Conservation (phyloP, 768 basidiomycete species). For the Austroboletus eburneus region DNA sequence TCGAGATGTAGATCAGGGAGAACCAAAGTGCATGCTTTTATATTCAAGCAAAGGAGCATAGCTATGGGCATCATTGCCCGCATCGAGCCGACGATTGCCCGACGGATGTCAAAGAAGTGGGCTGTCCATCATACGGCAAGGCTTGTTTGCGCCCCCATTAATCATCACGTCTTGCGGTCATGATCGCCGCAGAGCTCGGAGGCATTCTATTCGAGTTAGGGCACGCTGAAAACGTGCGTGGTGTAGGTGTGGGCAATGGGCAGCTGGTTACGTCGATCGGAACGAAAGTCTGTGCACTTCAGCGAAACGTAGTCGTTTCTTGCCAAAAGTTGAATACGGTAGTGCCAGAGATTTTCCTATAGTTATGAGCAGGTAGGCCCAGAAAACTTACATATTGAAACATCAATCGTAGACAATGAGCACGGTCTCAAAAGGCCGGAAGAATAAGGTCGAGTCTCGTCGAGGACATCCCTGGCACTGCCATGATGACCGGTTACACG, state of each 20-base stretch:
- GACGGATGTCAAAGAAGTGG: not conserved
- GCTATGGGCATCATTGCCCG: slow-evolving; percentile 5
- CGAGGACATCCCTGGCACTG: not conserved
- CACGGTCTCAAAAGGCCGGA: not conserved
- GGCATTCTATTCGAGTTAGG: not conserved
- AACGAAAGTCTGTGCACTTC: not conserved
- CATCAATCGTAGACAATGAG: too few species aligned
- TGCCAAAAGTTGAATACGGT: too few species aligned
- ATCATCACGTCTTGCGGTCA: not conserved
- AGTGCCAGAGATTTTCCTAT: not conserved
- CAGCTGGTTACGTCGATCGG: not conserved
- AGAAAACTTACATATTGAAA: too few species aligned
- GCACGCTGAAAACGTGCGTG: not conserved
- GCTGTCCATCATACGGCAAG: not conserved
- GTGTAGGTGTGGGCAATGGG: not conserved
- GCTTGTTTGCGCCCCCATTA: not conserved
- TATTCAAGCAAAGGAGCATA: not conserved
- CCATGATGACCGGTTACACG: too few species aligned
- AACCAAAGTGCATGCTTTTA: slow-evolving; percentile 2
- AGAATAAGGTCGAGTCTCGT: not conserved
- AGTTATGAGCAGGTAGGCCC: not conserved
- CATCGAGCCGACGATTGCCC: not conserved
- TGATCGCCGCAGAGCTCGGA: not conserved
- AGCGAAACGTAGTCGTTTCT: not conserved
- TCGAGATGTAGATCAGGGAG: not conserved